These are phyloP conservation scores for Aspergillus tanneri DNA, from an alignment of 2,329 filamentous ascomycete genomes.

Conservation along the genomic window DNA sequence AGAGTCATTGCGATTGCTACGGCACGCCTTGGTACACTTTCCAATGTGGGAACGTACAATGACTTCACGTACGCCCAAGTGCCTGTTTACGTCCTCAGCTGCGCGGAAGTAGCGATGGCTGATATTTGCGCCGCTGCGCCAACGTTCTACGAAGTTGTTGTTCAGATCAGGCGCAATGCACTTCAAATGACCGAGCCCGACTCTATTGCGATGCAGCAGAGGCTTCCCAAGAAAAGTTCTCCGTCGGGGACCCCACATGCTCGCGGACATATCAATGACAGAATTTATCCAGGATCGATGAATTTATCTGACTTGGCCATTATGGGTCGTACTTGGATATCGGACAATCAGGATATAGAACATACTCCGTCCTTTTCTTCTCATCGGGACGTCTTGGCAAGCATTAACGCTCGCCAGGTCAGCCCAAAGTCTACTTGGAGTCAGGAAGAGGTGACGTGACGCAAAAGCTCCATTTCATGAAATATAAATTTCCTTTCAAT, in stretches of 20 bases:
- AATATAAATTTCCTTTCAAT: no score
- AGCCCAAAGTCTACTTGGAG: no score
- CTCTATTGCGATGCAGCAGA: not conserved
- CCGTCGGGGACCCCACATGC: not conserved
- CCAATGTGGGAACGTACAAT: not conserved
- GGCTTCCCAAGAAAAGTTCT: not conserved
- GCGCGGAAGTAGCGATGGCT: conserved; percentile 2
- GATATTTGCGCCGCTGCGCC: not conserved
- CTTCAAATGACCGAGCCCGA: not conserved
- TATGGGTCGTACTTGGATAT: no score
- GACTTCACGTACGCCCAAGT: not conserved
- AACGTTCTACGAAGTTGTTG: not conserved
- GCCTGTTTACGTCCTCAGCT: not conserved
- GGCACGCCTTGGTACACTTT: not conserved
- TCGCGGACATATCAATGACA: not conserved
- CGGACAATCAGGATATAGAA: no score
- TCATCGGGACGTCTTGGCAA: no score
- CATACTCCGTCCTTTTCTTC: no score
- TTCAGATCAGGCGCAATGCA: not conserved
- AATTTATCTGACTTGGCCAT: conserved; percentile 2
- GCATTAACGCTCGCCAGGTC: no score
- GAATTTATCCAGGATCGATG: not conserved
- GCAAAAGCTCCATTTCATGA: no score
- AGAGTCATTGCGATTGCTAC: conserved; percentile 1
- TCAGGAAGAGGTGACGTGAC: no score